Evolutionary conservation across 129 eudicot genomes (phyloP).

Genomic region (Helichrysum umbraculigerum): DNA sequence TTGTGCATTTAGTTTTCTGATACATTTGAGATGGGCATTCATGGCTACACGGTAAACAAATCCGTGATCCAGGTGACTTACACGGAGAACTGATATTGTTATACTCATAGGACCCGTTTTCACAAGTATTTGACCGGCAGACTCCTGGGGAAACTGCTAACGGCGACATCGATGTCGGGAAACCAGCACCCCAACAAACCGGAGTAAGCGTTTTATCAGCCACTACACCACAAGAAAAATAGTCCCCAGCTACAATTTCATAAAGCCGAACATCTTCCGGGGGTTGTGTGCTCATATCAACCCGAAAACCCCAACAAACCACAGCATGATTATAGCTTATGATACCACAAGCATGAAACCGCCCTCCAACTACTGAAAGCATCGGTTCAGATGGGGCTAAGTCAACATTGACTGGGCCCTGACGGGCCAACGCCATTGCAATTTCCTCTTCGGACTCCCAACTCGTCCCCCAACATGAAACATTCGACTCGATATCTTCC

Average conservation of each 20-base stretch:
- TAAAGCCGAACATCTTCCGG: constrained; percentile 71
- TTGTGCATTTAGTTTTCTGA: constrained; percentile 49
- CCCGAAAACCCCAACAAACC: constrained; percentile 79
- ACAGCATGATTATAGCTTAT: constrained; percentile 58
- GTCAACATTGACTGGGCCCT: constrained; percentile 62
- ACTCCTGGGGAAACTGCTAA: constrained; percentile 75
- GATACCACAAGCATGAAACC: constrained; percentile 86
- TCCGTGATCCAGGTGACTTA: constrained; percentile 47
- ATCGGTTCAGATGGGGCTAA: constrained; percentile 60
- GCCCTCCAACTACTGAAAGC: constrained; percentile 82
- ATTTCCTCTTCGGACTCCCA: constrained; percentile 57
- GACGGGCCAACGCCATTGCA: constrained; percentile 35
- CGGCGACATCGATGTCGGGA: constrained; percentile 59
- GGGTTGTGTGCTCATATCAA: constrained; percentile 65
- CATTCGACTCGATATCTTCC: constrained; percentile 61
- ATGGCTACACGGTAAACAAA: constrained; percentile 72
- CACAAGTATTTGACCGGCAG: constrained; percentile 56
- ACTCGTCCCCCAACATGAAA: constrained; percentile 83
- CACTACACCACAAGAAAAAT: constrained; percentile 81
- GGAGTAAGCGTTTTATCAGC: constrained; percentile 62
- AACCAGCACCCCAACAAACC: constrained; percentile 84
- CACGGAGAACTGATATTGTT: constrained; percentile 57
- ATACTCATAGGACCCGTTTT: constrained; percentile 50
- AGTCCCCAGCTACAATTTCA: constrained; percentile 81
- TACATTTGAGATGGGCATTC: constrained; percentile 78